Conservation (phyloP, 1,139 yeast genomes). For the Tardiomyces digboiensis region DNA sequence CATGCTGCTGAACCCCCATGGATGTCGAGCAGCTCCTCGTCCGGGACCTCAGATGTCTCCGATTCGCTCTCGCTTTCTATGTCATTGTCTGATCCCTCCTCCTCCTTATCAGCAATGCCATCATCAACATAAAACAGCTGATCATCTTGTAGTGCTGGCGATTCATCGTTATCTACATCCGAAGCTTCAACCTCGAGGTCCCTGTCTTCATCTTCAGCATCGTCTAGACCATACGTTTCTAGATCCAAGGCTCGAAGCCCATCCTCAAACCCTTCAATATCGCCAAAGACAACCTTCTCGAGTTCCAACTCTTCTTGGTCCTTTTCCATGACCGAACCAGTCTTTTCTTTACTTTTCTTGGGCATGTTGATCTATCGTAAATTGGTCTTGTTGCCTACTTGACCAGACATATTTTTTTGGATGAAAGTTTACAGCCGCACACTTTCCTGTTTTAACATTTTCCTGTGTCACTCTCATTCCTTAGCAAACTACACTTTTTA, state of each 20-base stretch:
- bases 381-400: background rate
- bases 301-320: slow-evolving; percentile 74
- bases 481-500: too few relatives aligned
- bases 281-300: slow-evolving; percentile 88
- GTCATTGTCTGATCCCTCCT: slow-evolving; percentile 17
- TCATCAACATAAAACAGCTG: slow-evolving; percentile 27
- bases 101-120: slow-evolving; percentile 25
- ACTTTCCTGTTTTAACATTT: background rate
- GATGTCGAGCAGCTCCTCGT: slow-evolving; percentile 41
- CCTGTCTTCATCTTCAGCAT: too few relatives aligned
- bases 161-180: slow-evolving; percentile 17
- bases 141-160: slow-evolving; percentile 25
- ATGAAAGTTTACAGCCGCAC: background rate
- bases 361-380: too few relatives aligned
- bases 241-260: slow-evolving; percentile 49
- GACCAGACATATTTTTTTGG: slow-evolving; percentile 10
- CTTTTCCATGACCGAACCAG: slow-evolving; percentile 36
- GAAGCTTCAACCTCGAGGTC: slow-evolving; percentile 23
- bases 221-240: slow-evolving; percentile 32
- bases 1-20: slow-evolving; percentile 44
- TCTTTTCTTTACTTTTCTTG: background rate
- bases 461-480: too few relatives aligned
- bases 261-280: slow-evolving; percentile 63
- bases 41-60: slow-evolving; percentile 16
- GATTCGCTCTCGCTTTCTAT: slow-evolving; percentile 18